A percentile compares a stretch with the other conserved stretches of the same genome.
phyloP scores from a whole-genome alignment of 768 basidiomycete species.

The Melanogaster broomeanus region DNA sequence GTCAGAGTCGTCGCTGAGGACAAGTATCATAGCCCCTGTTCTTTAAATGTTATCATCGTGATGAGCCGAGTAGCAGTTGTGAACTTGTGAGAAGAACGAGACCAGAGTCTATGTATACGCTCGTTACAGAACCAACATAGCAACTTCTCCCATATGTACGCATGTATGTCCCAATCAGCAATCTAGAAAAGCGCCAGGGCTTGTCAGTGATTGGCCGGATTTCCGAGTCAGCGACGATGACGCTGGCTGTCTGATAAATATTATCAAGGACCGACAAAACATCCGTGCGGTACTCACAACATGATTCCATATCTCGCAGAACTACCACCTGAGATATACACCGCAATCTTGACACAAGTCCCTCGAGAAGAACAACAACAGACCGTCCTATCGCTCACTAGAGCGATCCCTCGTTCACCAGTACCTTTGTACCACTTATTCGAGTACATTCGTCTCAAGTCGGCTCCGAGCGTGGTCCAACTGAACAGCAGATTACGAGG shows the following conservation, averaged over 20 bases:
- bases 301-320: conserved; percentile 26
- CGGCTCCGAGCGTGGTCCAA: conserved; percentile 51
- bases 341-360: conserved; percentile 54
- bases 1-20: conserved; percentile 24
- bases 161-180: too few relatives aligned
- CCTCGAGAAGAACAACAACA: conserved; percentile 47
- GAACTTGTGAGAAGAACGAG: too few relatives aligned
- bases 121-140: too few relatives aligned
- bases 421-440: conserved; percentile 63
- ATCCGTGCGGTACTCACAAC: neutral
- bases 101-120: too few relatives aligned
- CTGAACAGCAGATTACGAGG: conserved; percentile 59
- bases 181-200: too few relatives aligned
- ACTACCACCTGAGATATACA: conserved; percentile 71
- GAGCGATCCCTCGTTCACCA: conserved; percentile 61
- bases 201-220: neutral
- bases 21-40: conserved; percentile 32
- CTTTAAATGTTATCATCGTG: conserved; percentile 3
- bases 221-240: neutral
- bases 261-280: neutral
- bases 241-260: too few relatives aligned
- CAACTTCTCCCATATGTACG: too few relatives aligned
- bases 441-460: conserved; percentile 51
- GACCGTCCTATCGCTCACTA: conserved; percentile 57
- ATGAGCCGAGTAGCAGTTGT: neutral